A percentile compares a stretch with the other conserved stretches of the same genome.
Conservation (phyloP, 345 rosid species). For the Ceriops zippeliana region DNA sequence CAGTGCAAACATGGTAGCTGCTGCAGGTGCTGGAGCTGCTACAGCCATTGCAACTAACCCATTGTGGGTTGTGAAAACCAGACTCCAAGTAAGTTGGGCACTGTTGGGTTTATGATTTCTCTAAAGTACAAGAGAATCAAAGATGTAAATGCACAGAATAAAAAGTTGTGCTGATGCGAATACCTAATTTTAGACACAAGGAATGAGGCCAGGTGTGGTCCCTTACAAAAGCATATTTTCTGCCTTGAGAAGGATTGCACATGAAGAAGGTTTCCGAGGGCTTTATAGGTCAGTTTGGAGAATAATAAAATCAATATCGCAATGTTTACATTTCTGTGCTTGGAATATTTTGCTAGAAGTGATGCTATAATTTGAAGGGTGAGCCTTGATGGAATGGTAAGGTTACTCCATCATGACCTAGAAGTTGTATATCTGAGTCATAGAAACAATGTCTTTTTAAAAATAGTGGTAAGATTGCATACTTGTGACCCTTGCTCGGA, state of each 20-base stretch:
- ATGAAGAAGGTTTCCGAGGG: conserved; percentile 88
- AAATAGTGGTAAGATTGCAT: no score
- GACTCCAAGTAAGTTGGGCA: conserved; percentile 70
- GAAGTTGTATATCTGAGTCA: no score
- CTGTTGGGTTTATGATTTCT: neutral
- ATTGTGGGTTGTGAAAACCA: conserved; percentile 97
- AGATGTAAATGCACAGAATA: no score
- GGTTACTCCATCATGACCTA: no score
- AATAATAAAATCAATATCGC: neutral
- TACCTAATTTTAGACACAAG: conserved; percentile 41
- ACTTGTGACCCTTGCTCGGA: no score
- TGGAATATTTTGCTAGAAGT: conserved; percentile 7
- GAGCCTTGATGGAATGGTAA: no score
- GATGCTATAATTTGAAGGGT: neutral
- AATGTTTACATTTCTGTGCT: neutral
- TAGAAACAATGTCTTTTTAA: no score
- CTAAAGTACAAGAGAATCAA: neutral
- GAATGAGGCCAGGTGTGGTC: conserved; percentile 66
- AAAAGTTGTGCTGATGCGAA: no score
- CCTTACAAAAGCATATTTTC: conserved; percentile 75
- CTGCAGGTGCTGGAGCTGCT: conserved; percentile 94
- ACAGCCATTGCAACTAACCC: conserved; percentile 87
- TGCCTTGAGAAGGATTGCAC: conserved; percentile 70
- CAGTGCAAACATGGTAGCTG: conserved; percentile 82
- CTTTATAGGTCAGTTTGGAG: conserved; percentile 65